Conservation (phyloP, 2,329 filamentous ascomycete genomes). For the Venturia effusa region DNA sequence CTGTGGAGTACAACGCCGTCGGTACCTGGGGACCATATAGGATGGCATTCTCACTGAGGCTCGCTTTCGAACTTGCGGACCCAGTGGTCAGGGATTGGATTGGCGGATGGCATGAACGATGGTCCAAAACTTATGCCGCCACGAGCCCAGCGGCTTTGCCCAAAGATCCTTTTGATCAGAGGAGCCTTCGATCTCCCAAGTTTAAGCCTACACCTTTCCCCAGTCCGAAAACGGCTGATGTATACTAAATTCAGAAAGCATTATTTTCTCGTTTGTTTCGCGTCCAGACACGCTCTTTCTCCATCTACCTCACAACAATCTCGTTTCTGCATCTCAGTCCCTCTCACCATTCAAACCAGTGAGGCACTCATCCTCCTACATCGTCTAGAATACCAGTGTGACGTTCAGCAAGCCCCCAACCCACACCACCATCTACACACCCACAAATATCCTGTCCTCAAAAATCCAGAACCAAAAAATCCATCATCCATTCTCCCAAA, state of each 20-base stretch:
- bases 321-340: neutral
- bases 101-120: neutral
- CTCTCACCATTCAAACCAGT: neutral
- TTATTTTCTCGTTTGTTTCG: neutral
- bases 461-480: too few species aligned
- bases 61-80: constrained; percentile 1
- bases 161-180: constrained; percentile 1
- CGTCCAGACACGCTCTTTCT: neutral
- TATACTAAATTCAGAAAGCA: neutral
- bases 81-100: constrained; percentile 6
- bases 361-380: too few species aligned
- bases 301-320: neutral
- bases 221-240: neutral
- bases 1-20: constrained; percentile 5
- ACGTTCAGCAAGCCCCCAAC: neutral
- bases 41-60: constrained; percentile 3
- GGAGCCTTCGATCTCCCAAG: neutral
- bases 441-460: too few species aligned
- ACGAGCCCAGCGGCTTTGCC: constrained; percentile 3
- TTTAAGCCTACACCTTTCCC: neutral
- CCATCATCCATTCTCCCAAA: too few species aligned
- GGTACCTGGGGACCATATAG: neutral
- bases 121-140: constrained; percentile 6
- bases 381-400: neutral
- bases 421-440: too few species aligned